Percentiles rank a stretch among this genome's conserved stretches.
These are phyloP conservation scores for Pyrus hybrid DNA, from an alignment of 331 rosid species.

Conservation along the genomic window DNA sequence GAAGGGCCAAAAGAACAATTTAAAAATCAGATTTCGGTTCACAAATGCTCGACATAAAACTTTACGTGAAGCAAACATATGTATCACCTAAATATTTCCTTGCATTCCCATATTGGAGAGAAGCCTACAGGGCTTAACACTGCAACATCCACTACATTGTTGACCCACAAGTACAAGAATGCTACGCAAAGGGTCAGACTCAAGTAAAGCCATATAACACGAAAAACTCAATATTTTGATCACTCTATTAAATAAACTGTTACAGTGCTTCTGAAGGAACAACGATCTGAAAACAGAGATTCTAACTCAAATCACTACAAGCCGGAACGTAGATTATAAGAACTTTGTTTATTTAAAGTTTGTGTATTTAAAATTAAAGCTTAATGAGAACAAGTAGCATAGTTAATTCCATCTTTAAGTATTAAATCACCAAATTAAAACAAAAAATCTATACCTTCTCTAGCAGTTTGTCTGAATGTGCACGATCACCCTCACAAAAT, in stretches of 20 bases:
- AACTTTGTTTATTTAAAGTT: neutral
- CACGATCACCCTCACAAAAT: slow-evolving; percentile 22
- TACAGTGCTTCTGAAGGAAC: neutral
- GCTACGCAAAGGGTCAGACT: neutral
- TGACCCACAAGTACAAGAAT: neutral
- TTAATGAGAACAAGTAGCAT: neutral
- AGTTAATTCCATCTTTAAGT: neutral
- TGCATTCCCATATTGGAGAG: neutral
- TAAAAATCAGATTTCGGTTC: neutral
- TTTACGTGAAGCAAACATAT: neutral
- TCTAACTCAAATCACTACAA: neutral
- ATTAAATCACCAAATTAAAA: neutral
- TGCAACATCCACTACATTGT: neutral
- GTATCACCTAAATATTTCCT: neutral
- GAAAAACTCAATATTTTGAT: no score
- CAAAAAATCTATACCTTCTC: slow-evolving; percentile 13
- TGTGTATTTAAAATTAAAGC: neutral
- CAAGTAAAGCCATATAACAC: neutral
- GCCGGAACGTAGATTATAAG: neutral
- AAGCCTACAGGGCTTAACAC: neutral
- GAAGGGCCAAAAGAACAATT: neutral
- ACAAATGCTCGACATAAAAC: neutral
- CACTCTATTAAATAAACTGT: neutral
- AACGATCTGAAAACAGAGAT: neutral
- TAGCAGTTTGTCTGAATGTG: slow-evolving; percentile 19